These are phyloP conservation scores for Debaryomyces hansenii DNA, from an alignment of 805 yeast species.

Conservation along the genomic window DNA sequence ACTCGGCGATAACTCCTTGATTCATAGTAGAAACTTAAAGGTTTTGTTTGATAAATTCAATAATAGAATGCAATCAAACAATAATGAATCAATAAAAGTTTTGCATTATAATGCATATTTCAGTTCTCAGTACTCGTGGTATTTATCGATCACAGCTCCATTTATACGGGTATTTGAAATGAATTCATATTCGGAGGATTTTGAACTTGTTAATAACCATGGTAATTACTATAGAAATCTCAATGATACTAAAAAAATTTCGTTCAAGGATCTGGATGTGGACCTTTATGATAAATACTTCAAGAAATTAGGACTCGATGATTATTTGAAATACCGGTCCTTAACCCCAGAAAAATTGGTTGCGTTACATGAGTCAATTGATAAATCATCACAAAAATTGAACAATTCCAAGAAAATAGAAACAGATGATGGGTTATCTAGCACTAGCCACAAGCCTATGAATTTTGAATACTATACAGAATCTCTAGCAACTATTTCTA, in stretches of 20 bases:
- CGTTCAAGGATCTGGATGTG: constrained; percentile 23
- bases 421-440: not conserved
- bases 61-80: constrained; percentile 12
- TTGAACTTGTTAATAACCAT: constrained; percentile 14
- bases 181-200: constrained; percentile 28
- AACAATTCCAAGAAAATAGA: not conserved
- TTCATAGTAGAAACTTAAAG: constrained; percentile 24
- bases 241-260: constrained; percentile 9
- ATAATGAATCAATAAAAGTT: constrained; percentile 26
- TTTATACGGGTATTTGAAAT: constrained; percentile 37
- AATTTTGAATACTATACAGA: constrained; percentile 29
- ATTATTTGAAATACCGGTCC: constrained; percentile 14
- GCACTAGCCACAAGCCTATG: constrained; percentile 25
- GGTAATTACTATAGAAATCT: constrained; percentile 14
- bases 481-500: constrained; percentile 24
- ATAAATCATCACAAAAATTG: constrained; percentile 19
- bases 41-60: constrained; percentile 23
- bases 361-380: constrained; percentile 17
- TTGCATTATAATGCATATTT: constrained; percentile 31
- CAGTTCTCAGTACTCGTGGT: constrained; percentile 40
- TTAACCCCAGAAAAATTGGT: constrained; percentile 18
- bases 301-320: constrained; percentile 18
- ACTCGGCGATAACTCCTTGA: constrained; percentile 29
- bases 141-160: constrained; percentile 34
- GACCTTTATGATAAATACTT: constrained; percentile 20